Evolutionary conservation across 257 asterid species (phyloP).

Genomic region (Capsicum chinense): DNA sequence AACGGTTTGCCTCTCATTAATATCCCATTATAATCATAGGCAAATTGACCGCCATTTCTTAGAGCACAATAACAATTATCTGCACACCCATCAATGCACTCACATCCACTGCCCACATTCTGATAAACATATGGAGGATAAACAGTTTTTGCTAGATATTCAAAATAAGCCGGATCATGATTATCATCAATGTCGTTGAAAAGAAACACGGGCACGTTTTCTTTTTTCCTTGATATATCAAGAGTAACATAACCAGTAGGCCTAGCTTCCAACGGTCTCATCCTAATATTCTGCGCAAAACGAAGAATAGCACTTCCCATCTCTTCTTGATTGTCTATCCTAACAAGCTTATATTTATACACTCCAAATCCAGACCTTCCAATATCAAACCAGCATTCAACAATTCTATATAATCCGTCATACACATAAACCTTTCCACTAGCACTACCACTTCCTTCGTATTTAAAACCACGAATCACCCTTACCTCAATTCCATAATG

Average conservation of each 20-base stretch:
- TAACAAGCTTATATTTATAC: conserved; percentile 66
- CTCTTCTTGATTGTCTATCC: conserved; percentile 67
- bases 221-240: conserved; percentile 71
- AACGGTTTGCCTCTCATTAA: conserved; percentile 79
- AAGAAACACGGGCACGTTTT: conserved; percentile 65
- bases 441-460: conserved; percentile 73
- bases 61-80: conserved; percentile 67
- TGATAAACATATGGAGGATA: conserved; percentile 57
- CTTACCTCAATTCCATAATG: conserved; percentile 78
- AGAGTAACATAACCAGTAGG: conserved; percentile 73
- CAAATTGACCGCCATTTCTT: conserved; percentile 80
- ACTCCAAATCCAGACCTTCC: conserved; percentile 90
- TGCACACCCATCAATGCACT: conserved; percentile 60
- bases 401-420: conserved; percentile 74
- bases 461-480: conserved; percentile 80
- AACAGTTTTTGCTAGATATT: conserved; percentile 52
- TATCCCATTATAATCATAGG: conserved; percentile 67
- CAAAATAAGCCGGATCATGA: conserved; percentile 60
- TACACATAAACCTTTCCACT: conserved; percentile 81
- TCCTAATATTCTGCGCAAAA: conserved; percentile 59
- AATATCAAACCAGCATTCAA: conserved; percentile 72
- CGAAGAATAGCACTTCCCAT: conserved; percentile 73
- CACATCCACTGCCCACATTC: conserved; percentile 59
- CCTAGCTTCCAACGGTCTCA: conserved; percentile 53
- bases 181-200: conserved; percentile 69